A percentile compares a stretch with the other conserved stretches of the same genome.
These are phyloP conservation scores for Coemansia sp. DNA, from an alignment of 192 early-diverging fungal species.

Conservation along the genomic window DNA sequence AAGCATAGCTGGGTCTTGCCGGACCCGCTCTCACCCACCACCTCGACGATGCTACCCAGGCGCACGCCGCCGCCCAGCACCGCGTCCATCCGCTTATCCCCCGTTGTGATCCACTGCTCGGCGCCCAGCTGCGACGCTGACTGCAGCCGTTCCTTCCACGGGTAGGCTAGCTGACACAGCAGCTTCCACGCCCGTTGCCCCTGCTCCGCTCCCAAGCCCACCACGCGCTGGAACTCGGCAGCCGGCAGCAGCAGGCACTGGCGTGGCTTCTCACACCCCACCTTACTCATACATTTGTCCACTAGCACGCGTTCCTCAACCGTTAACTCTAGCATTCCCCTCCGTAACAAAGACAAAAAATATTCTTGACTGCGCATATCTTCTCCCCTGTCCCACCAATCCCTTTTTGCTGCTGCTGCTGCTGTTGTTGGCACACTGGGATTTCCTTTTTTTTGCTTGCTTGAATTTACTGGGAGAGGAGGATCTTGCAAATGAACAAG, in stretches of 20 bases:
- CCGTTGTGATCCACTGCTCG: conserved; percentile 46
- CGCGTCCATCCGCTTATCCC: conserved; percentile 51
- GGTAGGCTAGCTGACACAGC: conserved; percentile 7
- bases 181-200: conserved; percentile 4
- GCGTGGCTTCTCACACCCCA: conserved; percentile 9
- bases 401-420: too few species aligned
- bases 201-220: conserved; percentile 10
- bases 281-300: conserved; percentile 12
- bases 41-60: conserved; percentile 58
- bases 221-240: conserved; percentile 14
- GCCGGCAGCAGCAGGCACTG: conserved; percentile 32
- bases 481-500: too few species aligned
- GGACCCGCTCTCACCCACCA: conserved; percentile 69
- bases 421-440: too few species aligned
- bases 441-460: background rate
- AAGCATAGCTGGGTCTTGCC: conserved; percentile 87
- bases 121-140: conserved; percentile 4
- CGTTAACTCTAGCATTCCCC: background rate
- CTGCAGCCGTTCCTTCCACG: conserved; percentile 5
- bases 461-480: too few species aligned
- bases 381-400: too few species aligned
- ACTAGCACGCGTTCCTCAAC: conserved; percentile 16
- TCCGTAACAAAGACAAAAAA: too few species aligned
- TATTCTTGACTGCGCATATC: too few species aligned
- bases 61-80: conserved; percentile 58